These are phyloP conservation scores for Picochlorum sp. DNA, from an alignment of 139 green algal species.

Conservation along the genomic window DNA sequence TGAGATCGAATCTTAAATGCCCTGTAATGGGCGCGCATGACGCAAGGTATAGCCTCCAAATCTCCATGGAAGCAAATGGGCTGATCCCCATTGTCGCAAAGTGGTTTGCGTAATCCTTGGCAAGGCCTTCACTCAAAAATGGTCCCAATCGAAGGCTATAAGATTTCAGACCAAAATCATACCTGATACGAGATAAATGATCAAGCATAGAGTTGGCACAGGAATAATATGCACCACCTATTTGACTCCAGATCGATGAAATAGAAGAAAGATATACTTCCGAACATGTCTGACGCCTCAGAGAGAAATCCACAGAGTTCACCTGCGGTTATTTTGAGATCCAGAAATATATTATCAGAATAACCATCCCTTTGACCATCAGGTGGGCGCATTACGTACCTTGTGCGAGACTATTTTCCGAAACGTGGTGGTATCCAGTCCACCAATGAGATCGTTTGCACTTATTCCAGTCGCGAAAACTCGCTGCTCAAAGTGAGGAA, in stretches of 20 bases:
- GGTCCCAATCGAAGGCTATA: constrained; percentile 25
- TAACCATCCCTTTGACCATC: too few relatives aligned
- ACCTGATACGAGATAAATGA: neutral
- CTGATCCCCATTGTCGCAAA: constrained; percentile 7
- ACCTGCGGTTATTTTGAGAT: too few relatives aligned
- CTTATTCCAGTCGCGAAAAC: too few relatives aligned
- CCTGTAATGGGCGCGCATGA: neutral
- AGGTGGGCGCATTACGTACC: too few relatives aligned
- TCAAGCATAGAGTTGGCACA: constrained; percentile 26
- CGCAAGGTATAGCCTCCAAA: neutral
- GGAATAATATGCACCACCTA: constrained; percentile 30
- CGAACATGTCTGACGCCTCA: too few relatives aligned
- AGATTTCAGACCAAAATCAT: constrained; percentile 10
- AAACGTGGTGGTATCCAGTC: too few relatives aligned
- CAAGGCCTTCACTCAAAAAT: constrained; percentile 28
- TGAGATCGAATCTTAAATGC: constrained; percentile 5
- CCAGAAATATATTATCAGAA: too few relatives aligned
- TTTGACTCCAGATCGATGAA: constrained; percentile 30
- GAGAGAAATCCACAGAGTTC: too few relatives aligned
- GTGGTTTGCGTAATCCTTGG: constrained; percentile 1
- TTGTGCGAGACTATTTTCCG: too few relatives aligned
- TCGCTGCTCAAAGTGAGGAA: too few relatives aligned
- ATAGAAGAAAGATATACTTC: constrained; percentile 29
- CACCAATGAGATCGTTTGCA: too few relatives aligned
- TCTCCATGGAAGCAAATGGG: neutral